These are phyloP conservation scores for Ganoderma multipileum DNA, from an alignment of 1,284 basidiomycete genomes.

Conservation along the genomic window DNA sequence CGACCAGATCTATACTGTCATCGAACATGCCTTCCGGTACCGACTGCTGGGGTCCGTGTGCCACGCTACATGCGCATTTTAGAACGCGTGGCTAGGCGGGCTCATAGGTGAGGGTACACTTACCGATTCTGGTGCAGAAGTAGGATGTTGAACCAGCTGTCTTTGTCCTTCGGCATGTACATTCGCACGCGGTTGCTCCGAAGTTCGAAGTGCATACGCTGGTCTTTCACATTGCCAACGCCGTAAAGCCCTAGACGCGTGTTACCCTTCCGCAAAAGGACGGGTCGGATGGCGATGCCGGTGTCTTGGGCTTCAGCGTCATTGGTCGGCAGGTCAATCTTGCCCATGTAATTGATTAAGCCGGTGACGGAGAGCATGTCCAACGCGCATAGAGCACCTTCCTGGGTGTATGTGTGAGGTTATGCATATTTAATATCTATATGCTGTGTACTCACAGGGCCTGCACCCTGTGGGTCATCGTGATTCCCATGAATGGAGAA, in stretches of 20 bases:
- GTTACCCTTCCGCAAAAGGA: slow-evolving; percentile 89
- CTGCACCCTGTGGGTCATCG: slow-evolving; percentile 97
- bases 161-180: slow-evolving; percentile 92
- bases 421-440: not conserved
- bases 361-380: slow-evolving; percentile 95
- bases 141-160: slow-evolving; percentile 95
- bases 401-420: slow-evolving; percentile 50
- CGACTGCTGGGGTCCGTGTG: slow-evolving; percentile 91
- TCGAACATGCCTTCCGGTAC: slow-evolving; percentile 98
- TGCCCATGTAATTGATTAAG: slow-evolving; percentile 97
- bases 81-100: not conserved
- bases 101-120: slow-evolving; percentile 27
- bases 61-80: slow-evolving; percentile 68
- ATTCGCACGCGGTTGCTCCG: slow-evolving; percentile 93
- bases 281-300: slow-evolving; percentile 89
- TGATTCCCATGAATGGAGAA: slow-evolving; percentile 99
- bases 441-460: slow-evolving; percentile 63
- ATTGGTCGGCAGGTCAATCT: slow-evolving; percentile 73
- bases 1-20: slow-evolving; percentile 90
- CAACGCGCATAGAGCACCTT: slow-evolving; percentile 94
- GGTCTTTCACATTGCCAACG: slow-evolving; percentile 96
- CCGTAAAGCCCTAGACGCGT: slow-evolving; percentile 93
- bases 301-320: slow-evolving; percentile 70
- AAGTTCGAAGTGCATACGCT: slow-evolving; percentile 95
- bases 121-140: slow-evolving; percentile 97